Evolutionary conservation across 768 basidiomycete genomes (phyloP).

Genomic region (Dacryopinax spathularia): DNA sequence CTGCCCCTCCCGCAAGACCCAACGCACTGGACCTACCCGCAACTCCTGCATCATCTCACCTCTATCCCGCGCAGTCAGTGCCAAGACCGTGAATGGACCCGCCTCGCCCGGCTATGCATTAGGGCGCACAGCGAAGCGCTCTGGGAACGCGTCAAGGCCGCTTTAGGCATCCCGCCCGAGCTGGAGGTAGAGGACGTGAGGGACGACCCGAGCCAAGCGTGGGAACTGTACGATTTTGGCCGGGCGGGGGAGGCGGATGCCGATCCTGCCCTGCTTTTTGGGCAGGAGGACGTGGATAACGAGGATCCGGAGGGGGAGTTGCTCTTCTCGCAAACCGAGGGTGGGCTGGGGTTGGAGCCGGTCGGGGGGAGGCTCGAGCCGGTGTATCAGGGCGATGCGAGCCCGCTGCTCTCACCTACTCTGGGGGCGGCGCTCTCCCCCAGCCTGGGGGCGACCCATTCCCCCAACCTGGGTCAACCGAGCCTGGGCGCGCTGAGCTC

Average conservation of each 20-base stretch:
- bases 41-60: constrained; percentile 57
- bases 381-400: constrained; percentile 8
- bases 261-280: not conserved
- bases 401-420: not conserved
- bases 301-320: constrained; percentile 27
- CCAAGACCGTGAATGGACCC: constrained; percentile 60
- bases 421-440: not conserved
- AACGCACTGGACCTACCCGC: constrained; percentile 52
- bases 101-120: constrained; percentile 59
- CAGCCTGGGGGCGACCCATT: no score
- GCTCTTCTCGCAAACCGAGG: constrained; percentile 1
- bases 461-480: no score
- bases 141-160: constrained; percentile 83
- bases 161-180: constrained; percentile 75
- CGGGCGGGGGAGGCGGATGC: constrained; percentile 13
- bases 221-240: constrained; percentile 8
- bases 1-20: constrained; percentile 39
- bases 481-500: not conserved
- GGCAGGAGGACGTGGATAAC: not conserved
- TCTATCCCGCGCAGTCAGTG: constrained; percentile 45
- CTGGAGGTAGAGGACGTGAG: constrained; percentile 30
- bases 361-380: not conserved
- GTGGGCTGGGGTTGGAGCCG: not conserved
- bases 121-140: constrained; percentile 66
- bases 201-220: constrained; percentile 29